These are phyloP conservation scores for Globisporangium mamillatum DNA, from an alignment of 352 stramenopile genomes.

Conservation along the genomic window DNA sequence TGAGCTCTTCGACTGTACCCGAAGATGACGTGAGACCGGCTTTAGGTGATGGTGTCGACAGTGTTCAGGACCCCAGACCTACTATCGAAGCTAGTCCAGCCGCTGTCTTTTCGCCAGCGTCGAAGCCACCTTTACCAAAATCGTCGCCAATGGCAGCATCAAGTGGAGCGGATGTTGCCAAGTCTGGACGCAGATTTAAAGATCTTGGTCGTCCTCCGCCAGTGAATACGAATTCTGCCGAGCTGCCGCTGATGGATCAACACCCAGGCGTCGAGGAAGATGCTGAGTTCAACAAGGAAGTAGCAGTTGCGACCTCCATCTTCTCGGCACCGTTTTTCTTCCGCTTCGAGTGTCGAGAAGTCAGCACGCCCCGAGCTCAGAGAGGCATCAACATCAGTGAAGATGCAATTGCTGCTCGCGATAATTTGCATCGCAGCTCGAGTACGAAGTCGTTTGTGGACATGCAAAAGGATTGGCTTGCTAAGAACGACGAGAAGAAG, in stretches of 20 bases:
- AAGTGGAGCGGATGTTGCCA: neutral
- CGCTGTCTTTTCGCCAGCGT: conserved; percentile 13
- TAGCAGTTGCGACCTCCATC: conserved; percentile 74
- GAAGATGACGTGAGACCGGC: conserved; percentile 12
- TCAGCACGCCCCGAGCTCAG: conserved; percentile 28
- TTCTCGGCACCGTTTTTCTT: conserved; percentile 87
- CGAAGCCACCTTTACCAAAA: conserved; percentile 18
- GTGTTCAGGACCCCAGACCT: neutral
- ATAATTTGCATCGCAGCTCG: conserved; percentile 30
- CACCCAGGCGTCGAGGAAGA: conserved; percentile 59
- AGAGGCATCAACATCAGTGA: neutral
- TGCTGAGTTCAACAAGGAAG: conserved; percentile 82
- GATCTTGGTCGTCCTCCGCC: conserved; percentile 21
- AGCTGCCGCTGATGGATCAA: conserved; percentile 27
- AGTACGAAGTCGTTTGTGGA: conserved; percentile 57
- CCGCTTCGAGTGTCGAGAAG: conserved; percentile 72
- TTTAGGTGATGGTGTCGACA: neutral
- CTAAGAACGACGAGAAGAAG: conserved; percentile 16
- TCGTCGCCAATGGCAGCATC: conserved; percentile 5
- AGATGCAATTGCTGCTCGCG: conserved; percentile 1
- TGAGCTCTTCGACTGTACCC: conserved; percentile 23
- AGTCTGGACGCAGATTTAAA: conserved; percentile 12
- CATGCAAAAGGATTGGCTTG: conserved; percentile 20
- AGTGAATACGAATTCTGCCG: conserved; percentile 25
- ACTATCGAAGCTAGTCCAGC: neutral